Percentiles rank a stretch among this genome's conserved stretches.
Evolutionary conservation across 192 early-diverging fungal species (phyloP).

Genomic region (Coemansia javaensis): DNA sequence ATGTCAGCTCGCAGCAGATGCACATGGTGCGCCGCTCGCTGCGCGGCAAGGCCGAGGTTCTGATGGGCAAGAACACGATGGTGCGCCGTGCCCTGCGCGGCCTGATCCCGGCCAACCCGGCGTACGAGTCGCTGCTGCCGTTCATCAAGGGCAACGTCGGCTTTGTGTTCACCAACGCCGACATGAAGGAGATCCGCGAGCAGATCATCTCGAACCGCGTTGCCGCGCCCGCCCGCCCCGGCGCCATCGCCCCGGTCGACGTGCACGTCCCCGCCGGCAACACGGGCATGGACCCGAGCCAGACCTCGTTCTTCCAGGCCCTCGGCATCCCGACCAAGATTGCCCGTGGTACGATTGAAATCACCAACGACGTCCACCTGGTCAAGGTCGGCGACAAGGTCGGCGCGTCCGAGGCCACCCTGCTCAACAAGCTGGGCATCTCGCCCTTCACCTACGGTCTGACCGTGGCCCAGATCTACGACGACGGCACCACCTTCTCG

Average conservation of each 20-base stretch:
- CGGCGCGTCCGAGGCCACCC: conserved; percentile 95
- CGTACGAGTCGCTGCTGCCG: conserved; percentile 78
- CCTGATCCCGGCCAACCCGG: conserved; percentile 67
- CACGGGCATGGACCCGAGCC: conserved; percentile 99
- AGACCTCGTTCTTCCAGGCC: conserved; percentile 99
- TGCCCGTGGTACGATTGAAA: conserved; percentile 99
- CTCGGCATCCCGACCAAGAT: conserved; percentile 99
- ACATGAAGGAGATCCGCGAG: conserved; percentile 92
- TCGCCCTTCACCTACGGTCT: conserved; percentile 99
- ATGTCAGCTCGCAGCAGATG: conserved; percentile 99
- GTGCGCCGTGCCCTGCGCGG: conserved; percentile 77
- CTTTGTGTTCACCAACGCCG: conserved; percentile 99
- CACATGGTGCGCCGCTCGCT: conserved; percentile 91
- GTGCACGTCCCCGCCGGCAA: conserved; percentile 92
- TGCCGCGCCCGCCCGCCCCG: conserved; percentile 92
- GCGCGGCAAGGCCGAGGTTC: conserved; percentile 85
- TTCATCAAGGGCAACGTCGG: conserved; percentile 94
- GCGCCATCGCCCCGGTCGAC: conserved; percentile 90
- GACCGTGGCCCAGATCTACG: conserved; percentile 87
- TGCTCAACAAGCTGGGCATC: conserved; percentile 99
- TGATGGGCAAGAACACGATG: conserved; percentile 99
- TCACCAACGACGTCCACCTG: conserved; percentile 90
- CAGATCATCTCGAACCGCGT: conserved; percentile 92
- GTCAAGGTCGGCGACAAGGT: conserved; percentile 89
- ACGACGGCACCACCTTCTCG: conserved; percentile 84